Conservation (phyloP, 2,329 filamentous ascomycete species). For the Fusarium poae region DNA sequence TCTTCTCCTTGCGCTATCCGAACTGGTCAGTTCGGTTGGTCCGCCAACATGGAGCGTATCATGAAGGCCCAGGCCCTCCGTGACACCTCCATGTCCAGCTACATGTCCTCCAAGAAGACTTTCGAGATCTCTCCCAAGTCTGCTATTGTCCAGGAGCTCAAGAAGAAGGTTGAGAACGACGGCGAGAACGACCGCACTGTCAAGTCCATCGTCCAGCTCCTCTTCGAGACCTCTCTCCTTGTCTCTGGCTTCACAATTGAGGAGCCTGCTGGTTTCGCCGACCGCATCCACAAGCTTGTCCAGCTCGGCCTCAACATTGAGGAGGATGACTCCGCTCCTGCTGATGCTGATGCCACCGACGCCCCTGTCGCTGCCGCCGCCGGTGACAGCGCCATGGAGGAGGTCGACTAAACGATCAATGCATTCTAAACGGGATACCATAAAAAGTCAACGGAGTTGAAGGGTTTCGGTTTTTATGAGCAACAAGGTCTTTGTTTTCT, state of each 20-base stretch:
- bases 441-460: slow-evolving; percentile 61
- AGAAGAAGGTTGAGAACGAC: slow-evolving; percentile 98
- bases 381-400: slow-evolving; percentile 98
- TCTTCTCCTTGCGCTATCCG: slow-evolving; percentile 97
- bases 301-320: slow-evolving; percentile 98
- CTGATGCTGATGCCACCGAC: slow-evolving; percentile 66
- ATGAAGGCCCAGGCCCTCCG: slow-evolving; percentile 99
- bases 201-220: slow-evolving; percentile 98
- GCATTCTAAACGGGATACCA: slow-evolving; percentile 54
- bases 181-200: slow-evolving; percentile 99
- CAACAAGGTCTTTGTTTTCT: slow-evolving; percentile 53
- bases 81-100: slow-evolving; percentile 99
- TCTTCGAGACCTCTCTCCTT: slow-evolving; percentile 98
- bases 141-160: slow-evolving; percentile 97
- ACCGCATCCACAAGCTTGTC: slow-evolving; percentile 99
- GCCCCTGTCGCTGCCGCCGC: slow-evolving; percentile 70
- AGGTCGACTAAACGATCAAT: slow-evolving; percentile 84
- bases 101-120: slow-evolving; percentile 99
- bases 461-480: slow-evolving; percentile 53
- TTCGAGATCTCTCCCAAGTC: slow-evolving; percentile 99
- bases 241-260: slow-evolving; percentile 99
- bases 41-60: slow-evolving; percentile 99
- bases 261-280: slow-evolving; percentile 96
- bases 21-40: slow-evolving; percentile 99
- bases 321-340: slow-evolving; percentile 82